Evolutionary conservation across 257 asterid species (phyloP).

Genomic region (Lavandula angustifolia): DNA sequence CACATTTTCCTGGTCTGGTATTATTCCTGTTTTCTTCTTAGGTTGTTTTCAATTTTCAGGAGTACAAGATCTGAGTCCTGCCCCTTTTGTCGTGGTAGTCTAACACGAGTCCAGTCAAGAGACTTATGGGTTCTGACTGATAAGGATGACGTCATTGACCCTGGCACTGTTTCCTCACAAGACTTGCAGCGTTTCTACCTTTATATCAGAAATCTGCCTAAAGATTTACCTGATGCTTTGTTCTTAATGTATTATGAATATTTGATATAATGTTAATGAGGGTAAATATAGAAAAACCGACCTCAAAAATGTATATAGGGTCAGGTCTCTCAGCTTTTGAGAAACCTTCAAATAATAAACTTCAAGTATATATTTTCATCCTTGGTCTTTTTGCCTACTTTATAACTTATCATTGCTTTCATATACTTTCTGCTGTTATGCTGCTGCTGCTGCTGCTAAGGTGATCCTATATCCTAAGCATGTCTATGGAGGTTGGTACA

Average conservation of each 20-base stretch:
- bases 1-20: neutral
- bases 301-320: slow-evolving; percentile 64
- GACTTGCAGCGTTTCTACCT: slow-evolving; percentile 66
- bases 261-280: slow-evolving; percentile 50
- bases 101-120: slow-evolving; percentile 66
- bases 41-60: slow-evolving; percentile 46
- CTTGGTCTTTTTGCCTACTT: slow-evolving; percentile 5
- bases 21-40: slow-evolving; percentile 16
- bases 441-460: neutral
- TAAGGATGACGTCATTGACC: slow-evolving; percentile 72
- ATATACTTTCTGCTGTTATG: neutral
- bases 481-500: slow-evolving; percentile 1
- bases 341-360: slow-evolving; percentile 22
- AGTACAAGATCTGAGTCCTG: slow-evolving; percentile 77
- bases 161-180: slow-evolving; percentile 53
- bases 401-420: slow-evolving; percentile 1
- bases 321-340: slow-evolving; percentile 39
- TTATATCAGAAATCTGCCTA: slow-evolving; percentile 68
- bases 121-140: slow-evolving; percentile 88
- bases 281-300: slow-evolving; percentile 47
- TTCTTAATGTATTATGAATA: slow-evolving; percentile 77
- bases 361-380: slow-evolving; percentile 6
- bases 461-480: neutral
- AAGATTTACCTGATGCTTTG: slow-evolving; percentile 73
- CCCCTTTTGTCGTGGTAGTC: slow-evolving; percentile 86